phyloP scores from a whole-genome alignment of 2,329 filamentous ascomycete genomes.

The Ophiostoma sp. region DNA sequence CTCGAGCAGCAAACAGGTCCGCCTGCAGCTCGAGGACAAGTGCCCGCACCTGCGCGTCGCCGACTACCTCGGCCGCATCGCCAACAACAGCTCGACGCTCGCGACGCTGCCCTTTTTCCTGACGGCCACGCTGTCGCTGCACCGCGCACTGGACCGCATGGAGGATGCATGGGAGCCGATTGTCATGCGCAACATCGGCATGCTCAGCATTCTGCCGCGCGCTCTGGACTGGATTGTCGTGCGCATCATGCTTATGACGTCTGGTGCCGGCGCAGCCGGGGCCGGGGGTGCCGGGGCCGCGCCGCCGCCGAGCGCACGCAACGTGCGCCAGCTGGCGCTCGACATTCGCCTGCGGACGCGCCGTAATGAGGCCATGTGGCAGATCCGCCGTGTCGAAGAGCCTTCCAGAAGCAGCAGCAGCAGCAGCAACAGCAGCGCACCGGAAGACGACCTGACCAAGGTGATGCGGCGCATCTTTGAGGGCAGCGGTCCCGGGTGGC shows the following conservation, averaged over 20 bases:
- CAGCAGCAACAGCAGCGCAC: slow-evolving; percentile 17
- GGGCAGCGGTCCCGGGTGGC: slow-evolving; percentile 41
- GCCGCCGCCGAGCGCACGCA: not conserved
- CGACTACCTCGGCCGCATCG: slow-evolving; percentile 52
- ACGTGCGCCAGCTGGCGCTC: slow-evolving; percentile 41
- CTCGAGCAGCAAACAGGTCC: slow-evolving; percentile 45
- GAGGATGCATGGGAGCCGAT: slow-evolving; percentile 49
- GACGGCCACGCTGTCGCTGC: slow-evolving; percentile 57
- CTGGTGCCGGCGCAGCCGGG: not conserved
- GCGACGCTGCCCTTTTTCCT: slow-evolving; percentile 51
- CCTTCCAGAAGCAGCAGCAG: not conserved
- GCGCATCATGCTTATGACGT: slow-evolving; percentile 28
- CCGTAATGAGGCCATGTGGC: slow-evolving; percentile 48
- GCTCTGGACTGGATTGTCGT: slow-evolving; percentile 54
- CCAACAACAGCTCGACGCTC: slow-evolving; percentile 51
- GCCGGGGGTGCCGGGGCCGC: too few relatives aligned
- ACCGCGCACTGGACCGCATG: slow-evolving; percentile 55
- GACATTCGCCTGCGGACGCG: slow-evolving; percentile 48
- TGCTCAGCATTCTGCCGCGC: slow-evolving; percentile 48
- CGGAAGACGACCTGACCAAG: slow-evolving; percentile 35
- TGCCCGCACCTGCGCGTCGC: slow-evolving; percentile 64
- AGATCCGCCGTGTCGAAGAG: slow-evolving; percentile 38
- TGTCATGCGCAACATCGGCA: slow-evolving; percentile 40
- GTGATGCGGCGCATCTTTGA: slow-evolving; percentile 44
- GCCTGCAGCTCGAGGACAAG: slow-evolving; percentile 52